Evolutionary conservation across 148 eudicot genomes (phyloP), one percentile per base, ranked within the genome.

Genomic region (Pharnaceum exiguum): DNA sequence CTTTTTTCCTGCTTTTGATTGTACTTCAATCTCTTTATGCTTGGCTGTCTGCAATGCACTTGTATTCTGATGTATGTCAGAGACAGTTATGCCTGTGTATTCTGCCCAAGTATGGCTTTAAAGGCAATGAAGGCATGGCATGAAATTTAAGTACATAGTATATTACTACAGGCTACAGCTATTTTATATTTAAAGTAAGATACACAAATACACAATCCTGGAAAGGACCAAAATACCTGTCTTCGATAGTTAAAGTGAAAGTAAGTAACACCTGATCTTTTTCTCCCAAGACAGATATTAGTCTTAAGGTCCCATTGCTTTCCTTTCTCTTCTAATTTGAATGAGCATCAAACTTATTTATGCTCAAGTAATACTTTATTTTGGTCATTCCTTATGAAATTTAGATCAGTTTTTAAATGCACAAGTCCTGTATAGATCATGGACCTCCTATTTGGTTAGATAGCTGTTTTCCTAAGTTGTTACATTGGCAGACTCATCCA

Each of bases 381-480:
- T 16, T 22, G n/a, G 21, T 22, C 19, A 12, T 36, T 35, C 19
- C 44, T 23, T 2, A 23, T 25, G 16, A 26, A 7, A 26, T 37
- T 31, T 35, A 38, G 46, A 36, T n/a, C n/a, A n/a, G n/a, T n/a
- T n/a, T n/a, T n/a, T n/a, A n/a, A n/a, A n/a, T n/a, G n/a, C n/a
- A n/a, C n/a, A n/a, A n/a, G n/a, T n/a, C 40, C 28, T 22, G 36
- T 10, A 2, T 8, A 26, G 23, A n/a, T 26, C 11, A 59, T 37
- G 67, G 60, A 37, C 49, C 50, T 8, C 13, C 51, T 19, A 39
- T 70, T 62, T 62, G 83, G 79, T 68, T 62, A 65, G 46, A 61
- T 46, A 23, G 46, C 66, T 72, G 22, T 72, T 79, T 68, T 77
- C 80, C 50, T 45, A 59, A 79, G 82, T 77, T 17, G 91, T 76